Percentiles rank a stretch among this genome's conserved stretches.
These are phyloP conservation scores for Coemansia sp. DNA, from an alignment of 192 early-diverging fungal genomes.

Conservation along the genomic window DNA sequence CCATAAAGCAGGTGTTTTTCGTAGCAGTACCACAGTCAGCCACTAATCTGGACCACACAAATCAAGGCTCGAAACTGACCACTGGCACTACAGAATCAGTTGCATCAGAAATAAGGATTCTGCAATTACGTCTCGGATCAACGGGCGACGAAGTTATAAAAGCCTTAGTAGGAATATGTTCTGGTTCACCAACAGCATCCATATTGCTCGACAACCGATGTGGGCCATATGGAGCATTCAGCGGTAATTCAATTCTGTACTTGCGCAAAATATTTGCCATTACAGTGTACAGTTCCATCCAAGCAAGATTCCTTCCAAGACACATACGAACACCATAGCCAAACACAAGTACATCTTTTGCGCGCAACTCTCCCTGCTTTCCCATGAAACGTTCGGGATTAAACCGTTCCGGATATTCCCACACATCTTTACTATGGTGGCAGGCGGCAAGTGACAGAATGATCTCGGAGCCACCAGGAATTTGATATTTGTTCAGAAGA, in stretches of 20 bases:
- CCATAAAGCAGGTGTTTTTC: too few species aligned
- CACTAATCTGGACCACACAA: too few species aligned
- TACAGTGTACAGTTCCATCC: constrained; percentile 39
- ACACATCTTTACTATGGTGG: constrained; percentile 26
- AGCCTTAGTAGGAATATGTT: constrained; percentile 15
- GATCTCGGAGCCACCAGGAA: constrained; percentile 25
- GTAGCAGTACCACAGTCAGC: too few species aligned
- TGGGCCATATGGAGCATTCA: constrained; percentile 25
- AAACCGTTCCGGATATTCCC: constrained; percentile 23
- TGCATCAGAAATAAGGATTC: constrained; percentile 11
- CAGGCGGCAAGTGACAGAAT: constrained; percentile 25
- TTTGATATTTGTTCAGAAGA: constrained; percentile 3
- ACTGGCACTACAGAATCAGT: too few species aligned
- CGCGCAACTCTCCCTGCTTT: not conserved
- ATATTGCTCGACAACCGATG: not conserved
- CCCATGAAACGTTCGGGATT: constrained; percentile 44
- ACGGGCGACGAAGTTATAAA: constrained; percentile 27
- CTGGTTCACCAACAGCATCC: not conserved
- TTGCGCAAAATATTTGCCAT: constrained; percentile 45
- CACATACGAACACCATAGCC: constrained; percentile 41
- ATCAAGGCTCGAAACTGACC: too few species aligned
- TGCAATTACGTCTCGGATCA: constrained; percentile 23
- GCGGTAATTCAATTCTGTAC: constrained; percentile 26
- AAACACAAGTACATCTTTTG: constrained; percentile 32
- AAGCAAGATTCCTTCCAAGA: constrained; percentile 37